phyloP scores from a whole-genome alignment of 345 rosid genomes.

The Lumnitzera racemosa region DNA sequence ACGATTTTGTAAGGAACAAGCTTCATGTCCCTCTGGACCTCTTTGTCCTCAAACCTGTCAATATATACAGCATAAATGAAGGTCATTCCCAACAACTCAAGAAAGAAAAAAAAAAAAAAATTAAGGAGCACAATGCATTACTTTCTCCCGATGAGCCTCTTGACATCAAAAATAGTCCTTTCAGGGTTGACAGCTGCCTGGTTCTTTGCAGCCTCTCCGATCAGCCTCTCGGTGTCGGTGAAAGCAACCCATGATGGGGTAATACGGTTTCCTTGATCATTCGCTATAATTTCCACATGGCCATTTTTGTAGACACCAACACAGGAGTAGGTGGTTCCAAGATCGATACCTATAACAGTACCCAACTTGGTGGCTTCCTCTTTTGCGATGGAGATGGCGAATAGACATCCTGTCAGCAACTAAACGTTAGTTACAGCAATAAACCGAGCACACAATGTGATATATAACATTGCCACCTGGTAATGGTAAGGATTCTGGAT shows the following conservation, averaged over 20 bases:
- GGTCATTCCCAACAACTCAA: not conserved
- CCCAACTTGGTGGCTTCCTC: conserved; percentile 79
- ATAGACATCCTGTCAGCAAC: conserved; percentile 35
- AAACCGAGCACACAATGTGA: too few species aligned
- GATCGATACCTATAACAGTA: conserved; percentile 91
- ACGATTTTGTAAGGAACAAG: conserved; percentile 90
- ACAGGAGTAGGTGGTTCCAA: conserved; percentile 94
- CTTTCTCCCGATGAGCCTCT: conserved; percentile 96
- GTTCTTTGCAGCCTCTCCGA: conserved; percentile 98
- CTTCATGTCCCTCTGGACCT: conserved; percentile 90
- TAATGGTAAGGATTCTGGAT: too few species aligned
- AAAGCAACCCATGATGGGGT: conserved; percentile 98
- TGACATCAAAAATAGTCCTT: conserved; percentile 87
- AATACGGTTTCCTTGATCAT: conserved; percentile 96
- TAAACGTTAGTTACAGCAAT: too few species aligned
- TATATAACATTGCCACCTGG: too few species aligned
- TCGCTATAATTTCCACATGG: conserved; percentile 94
- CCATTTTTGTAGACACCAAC: conserved; percentile 98
- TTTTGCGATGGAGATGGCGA: conserved; percentile 55
- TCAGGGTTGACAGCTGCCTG: conserved; percentile 87
- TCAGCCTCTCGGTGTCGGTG: conserved; percentile 85
- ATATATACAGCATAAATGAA: conserved; percentile 7
- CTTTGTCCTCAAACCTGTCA: conserved; percentile 78
- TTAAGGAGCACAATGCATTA: conserved; percentile 13
- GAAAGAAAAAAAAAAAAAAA: not conserved